Conservation (phyloP, 2,329 filamentous ascomycete genomes). For the Fusarium sterilihyphosum region DNA sequence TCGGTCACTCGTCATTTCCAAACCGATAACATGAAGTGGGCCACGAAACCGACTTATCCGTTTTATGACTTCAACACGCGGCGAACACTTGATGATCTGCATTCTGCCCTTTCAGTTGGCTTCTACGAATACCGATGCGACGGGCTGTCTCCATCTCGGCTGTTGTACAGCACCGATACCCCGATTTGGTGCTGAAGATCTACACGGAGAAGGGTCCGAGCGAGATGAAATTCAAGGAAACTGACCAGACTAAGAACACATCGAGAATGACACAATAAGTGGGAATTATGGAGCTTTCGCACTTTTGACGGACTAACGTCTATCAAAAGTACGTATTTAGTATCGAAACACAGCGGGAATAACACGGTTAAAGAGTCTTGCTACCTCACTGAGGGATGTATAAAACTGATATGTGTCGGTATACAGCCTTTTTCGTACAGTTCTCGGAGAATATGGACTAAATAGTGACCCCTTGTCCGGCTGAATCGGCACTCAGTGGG, state of each 20-base stretch:
- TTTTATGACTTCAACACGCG: not conserved
- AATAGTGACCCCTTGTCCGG: not conserved
- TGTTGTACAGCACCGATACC: not conserved
- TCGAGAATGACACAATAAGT: not conserved
- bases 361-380: fast-evolving
- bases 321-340: not conserved
- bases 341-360: not conserved
- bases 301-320: fast-evolving
- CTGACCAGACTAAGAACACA: not conserved
- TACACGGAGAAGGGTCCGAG: not conserved
- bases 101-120: not conserved
- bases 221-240: not conserved
- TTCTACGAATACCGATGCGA: not conserved
- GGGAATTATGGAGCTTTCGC: not conserved
- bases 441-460: not conserved
- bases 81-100: not conserved
- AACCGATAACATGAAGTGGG: not conserved
- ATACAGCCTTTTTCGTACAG: not conserved
- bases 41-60: not conserved
- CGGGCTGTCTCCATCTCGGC: not conserved
- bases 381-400: not conserved
- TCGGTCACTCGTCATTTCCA: not conserved
- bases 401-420: not conserved
- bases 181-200: not conserved
- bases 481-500: not conserved